These are phyloP conservation scores for Yamadazyma sp. DNA, from an alignment of 805 yeast genomes.

Conservation along the genomic window DNA sequence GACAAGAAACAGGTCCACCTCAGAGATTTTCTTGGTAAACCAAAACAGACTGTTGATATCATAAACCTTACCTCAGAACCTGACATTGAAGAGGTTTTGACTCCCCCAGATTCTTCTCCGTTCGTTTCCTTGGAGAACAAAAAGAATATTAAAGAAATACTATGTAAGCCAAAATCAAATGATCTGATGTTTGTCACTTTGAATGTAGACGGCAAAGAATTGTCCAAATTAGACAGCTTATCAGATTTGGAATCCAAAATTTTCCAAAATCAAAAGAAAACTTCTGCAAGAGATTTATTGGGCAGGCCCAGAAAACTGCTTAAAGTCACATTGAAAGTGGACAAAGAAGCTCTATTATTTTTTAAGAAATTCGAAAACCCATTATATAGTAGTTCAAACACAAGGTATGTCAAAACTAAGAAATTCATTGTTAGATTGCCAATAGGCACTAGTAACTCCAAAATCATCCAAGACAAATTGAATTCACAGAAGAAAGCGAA, in stretches of 20 bases:
- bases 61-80: conserved; percentile 1
- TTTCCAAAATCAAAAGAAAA: conserved; percentile 18
- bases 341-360: conserved; percentile 21
- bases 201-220: not conserved
- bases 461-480: conserved; percentile 1
- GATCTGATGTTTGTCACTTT: conserved; percentile 3
- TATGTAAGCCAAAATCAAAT: not conserved
- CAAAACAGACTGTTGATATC: not conserved
- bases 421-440: conserved; percentile 5
- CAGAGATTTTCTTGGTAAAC: conserved; percentile 7
- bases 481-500: conserved; percentile 6
- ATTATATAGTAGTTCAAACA: conserved; percentile 24
- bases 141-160: not conserved
- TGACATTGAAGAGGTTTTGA: conserved; percentile 2
- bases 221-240: not conserved
- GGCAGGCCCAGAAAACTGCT: conserved; percentile 6
- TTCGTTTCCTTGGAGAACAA: not conserved
- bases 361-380: conserved; percentile 28
- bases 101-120: conserved; percentile 1
- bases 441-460: conserved; percentile 4
- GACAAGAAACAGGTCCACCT: conserved; percentile 7
- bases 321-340: conserved; percentile 23
- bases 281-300: conserved; percentile 41
- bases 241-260: conserved; percentile 19
- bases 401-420: conserved; percentile 4